phyloP scores from a whole-genome alignment of 2,329 filamentous ascomycete species.

The Fusarium austroafricanum region DNA sequence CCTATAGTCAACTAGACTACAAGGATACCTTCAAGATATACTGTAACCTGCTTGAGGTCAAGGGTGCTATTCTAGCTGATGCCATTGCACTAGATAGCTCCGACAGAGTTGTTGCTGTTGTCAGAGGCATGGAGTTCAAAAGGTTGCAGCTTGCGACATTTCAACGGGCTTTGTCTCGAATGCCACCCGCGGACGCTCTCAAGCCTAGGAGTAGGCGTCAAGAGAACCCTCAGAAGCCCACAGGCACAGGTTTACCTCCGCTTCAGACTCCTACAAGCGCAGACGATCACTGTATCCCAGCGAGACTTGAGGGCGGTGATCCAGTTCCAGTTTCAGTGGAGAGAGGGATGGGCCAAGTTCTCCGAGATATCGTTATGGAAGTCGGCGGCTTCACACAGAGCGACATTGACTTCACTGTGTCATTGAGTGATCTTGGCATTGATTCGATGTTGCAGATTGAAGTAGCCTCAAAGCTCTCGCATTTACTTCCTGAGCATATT shows the following conservation, averaged over 20 bases:
- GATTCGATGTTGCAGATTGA: constrained; percentile 15
- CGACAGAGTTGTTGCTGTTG: not conserved
- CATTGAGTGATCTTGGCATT: not conserved
- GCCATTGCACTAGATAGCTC: not conserved
- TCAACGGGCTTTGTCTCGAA: not conserved
- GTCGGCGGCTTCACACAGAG: not conserved
- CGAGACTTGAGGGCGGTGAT: too few relatives aligned
- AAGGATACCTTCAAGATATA: not conserved
- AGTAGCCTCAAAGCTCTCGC: not conserved
- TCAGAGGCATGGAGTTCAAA: constrained; percentile 5
- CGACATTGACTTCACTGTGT: not conserved
- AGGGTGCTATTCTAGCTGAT: constrained; percentile 1
- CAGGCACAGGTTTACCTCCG: too few relatives aligned
- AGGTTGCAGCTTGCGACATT: not conserved
- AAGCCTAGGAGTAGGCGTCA: too few relatives aligned
- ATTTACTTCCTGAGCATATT: not conserved
- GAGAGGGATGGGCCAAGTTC: not conserved
- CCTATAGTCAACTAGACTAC: not conserved
- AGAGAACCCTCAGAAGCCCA: too few relatives aligned
- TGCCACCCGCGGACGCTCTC: too few relatives aligned
- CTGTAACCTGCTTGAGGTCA: constrained; percentile 7
- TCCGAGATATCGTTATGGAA: not conserved
- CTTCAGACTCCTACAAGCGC: too few relatives aligned
- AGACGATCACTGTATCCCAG: too few relatives aligned
- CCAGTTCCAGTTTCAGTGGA: too few relatives aligned